Percentiles rank a stretch among this genome's conserved stretches.
Conservation (phyloP, 352 stramenopile genomes). For the Globisporangium paroecandrum region DNA sequence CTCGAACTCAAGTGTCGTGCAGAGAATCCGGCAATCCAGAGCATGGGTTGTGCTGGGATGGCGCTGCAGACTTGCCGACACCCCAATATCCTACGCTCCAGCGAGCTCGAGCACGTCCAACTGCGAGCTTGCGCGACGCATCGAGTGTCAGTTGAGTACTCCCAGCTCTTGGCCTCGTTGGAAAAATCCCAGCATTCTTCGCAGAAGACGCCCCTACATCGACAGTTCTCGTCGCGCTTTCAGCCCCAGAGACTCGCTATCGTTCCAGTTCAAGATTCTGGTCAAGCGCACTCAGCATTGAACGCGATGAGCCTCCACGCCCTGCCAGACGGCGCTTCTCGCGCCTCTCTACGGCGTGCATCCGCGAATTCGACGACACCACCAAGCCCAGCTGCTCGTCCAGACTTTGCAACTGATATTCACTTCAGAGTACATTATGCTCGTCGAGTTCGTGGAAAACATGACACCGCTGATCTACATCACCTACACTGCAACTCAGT, state of each 20-base stretch:
- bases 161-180: background rate
- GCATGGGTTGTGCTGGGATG: background rate
- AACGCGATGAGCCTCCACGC: too few relatives aligned
- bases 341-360: too few relatives aligned
- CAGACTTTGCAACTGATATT: background rate
- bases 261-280: too few relatives aligned
- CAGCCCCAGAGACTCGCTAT: background rate
- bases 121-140: background rate
- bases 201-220: background rate
- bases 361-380: background rate
- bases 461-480: background rate
- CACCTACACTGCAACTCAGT: background rate
- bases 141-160: background rate
- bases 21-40: background rate
- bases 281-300: too few relatives aligned
- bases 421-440: background rate
- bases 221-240: background rate
- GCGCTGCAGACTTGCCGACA: background rate
- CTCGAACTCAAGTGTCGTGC: background rate
- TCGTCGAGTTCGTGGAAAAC: background rate
- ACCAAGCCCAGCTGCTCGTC: background rate
- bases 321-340: background rate
- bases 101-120: background rate
- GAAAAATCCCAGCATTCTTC: background rate
- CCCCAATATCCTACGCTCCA: background rate